These are phyloP conservation scores for Hebeloma cylindrosporum DNA, from an alignment of 768 basidiomycete species.

Conservation along the genomic window DNA sequence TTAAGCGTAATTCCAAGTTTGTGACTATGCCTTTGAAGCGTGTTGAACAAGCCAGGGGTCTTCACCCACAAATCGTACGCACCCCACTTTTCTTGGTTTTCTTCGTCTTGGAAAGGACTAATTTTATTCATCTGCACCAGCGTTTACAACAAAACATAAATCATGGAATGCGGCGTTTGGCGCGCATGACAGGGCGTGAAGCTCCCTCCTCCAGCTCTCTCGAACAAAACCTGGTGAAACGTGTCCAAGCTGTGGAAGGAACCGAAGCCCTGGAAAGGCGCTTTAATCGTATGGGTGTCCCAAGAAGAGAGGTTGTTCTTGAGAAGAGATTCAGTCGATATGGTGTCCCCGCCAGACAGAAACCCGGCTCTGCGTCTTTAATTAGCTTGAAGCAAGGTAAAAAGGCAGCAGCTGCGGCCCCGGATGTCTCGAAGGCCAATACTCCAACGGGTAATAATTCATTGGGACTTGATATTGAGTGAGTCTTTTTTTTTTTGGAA, in stretches of 20 bases:
- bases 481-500: constrained; percentile 20
- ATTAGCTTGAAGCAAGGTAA: not conserved
- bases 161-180: constrained; percentile 59
- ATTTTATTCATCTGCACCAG: constrained; percentile 43
- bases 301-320: constrained; percentile 13
- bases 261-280: constrained; percentile 28
- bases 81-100: not conserved
- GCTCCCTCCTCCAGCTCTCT: constrained; percentile 50
- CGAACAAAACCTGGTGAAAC: constrained; percentile 35
- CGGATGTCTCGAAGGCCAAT: constrained; percentile 40
- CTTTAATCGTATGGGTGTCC: constrained; percentile 26
- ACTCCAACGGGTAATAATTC: constrained; percentile 46
- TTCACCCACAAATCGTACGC: constrained; percentile 33
- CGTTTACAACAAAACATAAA: constrained; percentile 71
- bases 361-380: constrained; percentile 5
- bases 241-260: constrained; percentile 27
- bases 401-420: constrained; percentile 5
- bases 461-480: constrained; percentile 73
- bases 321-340: constrained; percentile 28
- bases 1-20: constrained; percentile 29
- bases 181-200: constrained; percentile 64
- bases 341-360: constrained; percentile 21
- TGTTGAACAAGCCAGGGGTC: constrained; percentile 23
- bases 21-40: constrained; percentile 47
- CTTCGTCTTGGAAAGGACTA: not conserved